Percentiles rank a stretch among this genome's conserved stretches.
phyloP scores from a whole-genome alignment of 176 grass and related monocot species.

The Triticum timopheevii region DNA sequence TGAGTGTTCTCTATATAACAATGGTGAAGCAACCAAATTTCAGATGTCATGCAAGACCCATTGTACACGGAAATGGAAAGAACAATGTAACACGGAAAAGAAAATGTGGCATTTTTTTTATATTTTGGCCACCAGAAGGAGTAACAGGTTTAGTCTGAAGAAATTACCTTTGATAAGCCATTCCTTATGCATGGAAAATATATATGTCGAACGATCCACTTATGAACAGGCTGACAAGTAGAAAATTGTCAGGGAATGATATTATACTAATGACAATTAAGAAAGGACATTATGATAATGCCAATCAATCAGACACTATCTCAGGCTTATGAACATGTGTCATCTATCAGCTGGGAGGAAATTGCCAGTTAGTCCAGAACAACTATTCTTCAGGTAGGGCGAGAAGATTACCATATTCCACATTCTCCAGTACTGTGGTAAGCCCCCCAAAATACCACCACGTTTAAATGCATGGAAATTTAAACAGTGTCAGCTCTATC shows the following conservation, averaged over 20 bases:
- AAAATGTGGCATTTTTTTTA: not conserved
- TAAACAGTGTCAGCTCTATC: constrained; percentile 42
- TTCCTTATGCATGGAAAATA: constrained; percentile 93
- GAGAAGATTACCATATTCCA: constrained; percentile 93
- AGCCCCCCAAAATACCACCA: constrained; percentile 32
- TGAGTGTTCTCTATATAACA: constrained; percentile 1
- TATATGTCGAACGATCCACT: constrained; percentile 89
- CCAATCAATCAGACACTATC: constrained; percentile 14
- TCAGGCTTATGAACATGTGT: not conserved
- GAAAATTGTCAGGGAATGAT: constrained; percentile 36
- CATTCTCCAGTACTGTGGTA: constrained; percentile 95
- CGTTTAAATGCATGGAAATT: constrained; percentile 30
- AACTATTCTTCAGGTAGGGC: not conserved
- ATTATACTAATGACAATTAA: constrained; percentile 13
- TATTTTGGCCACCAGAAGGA: not conserved
- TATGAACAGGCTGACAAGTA: constrained; percentile 90
- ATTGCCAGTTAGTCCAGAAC: not conserved
- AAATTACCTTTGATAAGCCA: constrained; percentile 80
- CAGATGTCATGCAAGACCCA: not conserved
- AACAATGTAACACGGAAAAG: not conserved
- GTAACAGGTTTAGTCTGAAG: not conserved
- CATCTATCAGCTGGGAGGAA: not conserved
- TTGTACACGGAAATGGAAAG: not conserved
- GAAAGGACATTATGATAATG: constrained; percentile 11
- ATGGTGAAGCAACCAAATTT: constrained; percentile 17